Conservation (phyloP, 768 basidiomycete genomes). For the Lactifluus hygrophoroides region DNA sequence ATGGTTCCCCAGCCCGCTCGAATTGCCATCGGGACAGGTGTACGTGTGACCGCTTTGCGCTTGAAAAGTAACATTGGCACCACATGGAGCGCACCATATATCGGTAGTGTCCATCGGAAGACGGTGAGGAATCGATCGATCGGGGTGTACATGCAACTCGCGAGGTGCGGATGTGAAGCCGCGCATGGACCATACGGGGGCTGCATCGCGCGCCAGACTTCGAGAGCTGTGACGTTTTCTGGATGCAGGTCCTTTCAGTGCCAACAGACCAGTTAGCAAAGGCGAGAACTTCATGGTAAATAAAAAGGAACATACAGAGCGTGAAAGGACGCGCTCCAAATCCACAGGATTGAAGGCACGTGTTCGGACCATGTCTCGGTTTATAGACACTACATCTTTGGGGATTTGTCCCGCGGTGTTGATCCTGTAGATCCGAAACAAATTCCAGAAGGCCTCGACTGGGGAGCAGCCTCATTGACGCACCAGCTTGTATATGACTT, state of each 20-base stretch:
- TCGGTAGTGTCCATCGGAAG: conserved; percentile 74
- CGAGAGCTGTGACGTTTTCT: not conserved
- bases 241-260: conserved; percentile 2
- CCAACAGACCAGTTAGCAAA: not conserved
- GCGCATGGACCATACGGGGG: conserved; percentile 52
- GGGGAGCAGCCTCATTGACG: conserved; percentile 19
- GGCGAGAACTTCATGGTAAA: not conserved
- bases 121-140: conserved; percentile 70
- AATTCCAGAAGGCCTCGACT: conserved; percentile 7
- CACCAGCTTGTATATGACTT: conserved; percentile 71
- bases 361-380: conserved; percentile 7
- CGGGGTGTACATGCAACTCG: conserved; percentile 49
- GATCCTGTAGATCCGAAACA: conserved; percentile 13
- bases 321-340: conserved; percentile 2
- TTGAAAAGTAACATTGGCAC: conserved; percentile 84
- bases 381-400: conserved; percentile 6
- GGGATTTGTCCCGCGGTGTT: conserved; percentile 11
- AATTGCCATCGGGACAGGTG: conserved; percentile 58
- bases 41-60: conserved; percentile 49
- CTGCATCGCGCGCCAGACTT: conserved; percentile 19
- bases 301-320: not conserved
- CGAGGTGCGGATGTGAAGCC: conserved; percentile 66
- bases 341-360: conserved; percentile 1
- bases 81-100: conserved; percentile 85
- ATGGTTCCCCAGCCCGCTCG: conserved; percentile 62